Conservation (phyloP, 257 asterid genomes). For the Solanum clarkiae region DNA sequence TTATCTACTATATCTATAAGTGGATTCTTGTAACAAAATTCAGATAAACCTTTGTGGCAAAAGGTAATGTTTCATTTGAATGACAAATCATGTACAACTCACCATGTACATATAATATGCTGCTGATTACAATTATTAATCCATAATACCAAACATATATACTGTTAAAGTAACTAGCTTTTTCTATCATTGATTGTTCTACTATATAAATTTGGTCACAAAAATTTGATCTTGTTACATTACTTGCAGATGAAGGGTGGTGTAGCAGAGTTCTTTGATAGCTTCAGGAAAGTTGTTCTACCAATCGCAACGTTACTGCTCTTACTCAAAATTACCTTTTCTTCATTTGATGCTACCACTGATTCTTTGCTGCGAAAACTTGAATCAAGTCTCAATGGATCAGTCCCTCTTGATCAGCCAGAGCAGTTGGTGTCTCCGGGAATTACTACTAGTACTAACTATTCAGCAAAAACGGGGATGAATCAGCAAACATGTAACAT, state of each 20-base stretch:
- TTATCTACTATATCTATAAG: neutral
- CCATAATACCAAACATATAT: neutral
- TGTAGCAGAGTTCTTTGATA: neutral
- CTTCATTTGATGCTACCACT: neutral
- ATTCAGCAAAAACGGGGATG: neutral
- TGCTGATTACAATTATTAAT: neutral
- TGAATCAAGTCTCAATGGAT: neutral
- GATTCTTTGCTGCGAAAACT: neutral
- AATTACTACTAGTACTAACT: neutral
- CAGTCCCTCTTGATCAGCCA: neutral
- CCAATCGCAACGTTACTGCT: slow-evolving; percentile 4
- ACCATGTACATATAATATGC: neutral
- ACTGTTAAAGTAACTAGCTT: neutral
- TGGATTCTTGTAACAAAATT: neutral
- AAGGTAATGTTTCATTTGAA: neutral
- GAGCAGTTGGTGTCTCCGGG: neutral
- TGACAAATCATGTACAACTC: neutral
- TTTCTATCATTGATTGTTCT: neutral
- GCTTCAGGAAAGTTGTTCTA: neutral
- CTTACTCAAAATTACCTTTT: neutral
- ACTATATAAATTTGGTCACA: neutral
- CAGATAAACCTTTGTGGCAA: neutral
- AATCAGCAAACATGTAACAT: neutral
- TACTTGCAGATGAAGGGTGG: slow-evolving; percentile 4
- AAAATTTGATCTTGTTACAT: neutral